Conservation (phyloP, 495 filamentous ascomycete genomes). For the Aspergillus diversus region DNA sequence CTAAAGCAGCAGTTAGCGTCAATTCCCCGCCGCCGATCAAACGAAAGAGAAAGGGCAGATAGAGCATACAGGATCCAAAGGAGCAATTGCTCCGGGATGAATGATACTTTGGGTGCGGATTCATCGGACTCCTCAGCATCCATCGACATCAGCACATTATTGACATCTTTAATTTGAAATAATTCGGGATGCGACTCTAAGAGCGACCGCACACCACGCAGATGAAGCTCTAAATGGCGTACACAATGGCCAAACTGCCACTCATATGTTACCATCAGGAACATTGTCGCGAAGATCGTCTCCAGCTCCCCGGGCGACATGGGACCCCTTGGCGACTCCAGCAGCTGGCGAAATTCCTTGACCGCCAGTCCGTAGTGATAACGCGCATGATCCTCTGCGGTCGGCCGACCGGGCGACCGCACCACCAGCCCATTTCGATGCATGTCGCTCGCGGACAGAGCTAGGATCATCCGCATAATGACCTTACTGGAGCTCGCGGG, state of each 20-base stretch:
- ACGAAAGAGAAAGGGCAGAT: not conserved
- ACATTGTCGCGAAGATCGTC: conserved; percentile 47
- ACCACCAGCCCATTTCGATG: conserved; percentile 39
- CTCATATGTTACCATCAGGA: conserved; percentile 47
- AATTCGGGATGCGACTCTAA: conserved; percentile 44
- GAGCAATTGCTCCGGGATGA: conserved; percentile 45
- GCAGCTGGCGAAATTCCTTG: conserved; percentile 46
- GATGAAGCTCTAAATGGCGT: conserved; percentile 45
- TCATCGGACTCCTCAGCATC: conserved; percentile 24
- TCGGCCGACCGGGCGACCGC: conserved; percentile 35
- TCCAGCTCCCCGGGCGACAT: conserved; percentile 38
- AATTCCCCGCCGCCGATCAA: not conserved
- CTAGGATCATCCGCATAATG: conserved; percentile 51
- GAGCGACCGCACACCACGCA: conserved; percentile 45
- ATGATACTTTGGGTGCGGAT: conserved; percentile 33
- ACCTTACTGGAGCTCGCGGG: conserved; percentile 43
- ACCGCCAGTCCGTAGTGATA: conserved; percentile 49
- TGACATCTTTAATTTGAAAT: conserved; percentile 40
- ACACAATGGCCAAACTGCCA: conserved; percentile 49
- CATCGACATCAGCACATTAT: conserved; percentile 36
- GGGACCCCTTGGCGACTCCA: conserved; percentile 36
- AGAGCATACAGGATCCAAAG: conserved; percentile 44
- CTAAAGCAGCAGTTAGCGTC: conserved; percentile 24
- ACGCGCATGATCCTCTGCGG: conserved; percentile 42
- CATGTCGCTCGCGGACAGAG: conserved; percentile 47